Evolutionary conservation across 1,284 basidiomycete species (phyloP), one percentile per base, ranked within the genome.

Genomic region (Cutaneotrichosporon spelunceum): DNA sequence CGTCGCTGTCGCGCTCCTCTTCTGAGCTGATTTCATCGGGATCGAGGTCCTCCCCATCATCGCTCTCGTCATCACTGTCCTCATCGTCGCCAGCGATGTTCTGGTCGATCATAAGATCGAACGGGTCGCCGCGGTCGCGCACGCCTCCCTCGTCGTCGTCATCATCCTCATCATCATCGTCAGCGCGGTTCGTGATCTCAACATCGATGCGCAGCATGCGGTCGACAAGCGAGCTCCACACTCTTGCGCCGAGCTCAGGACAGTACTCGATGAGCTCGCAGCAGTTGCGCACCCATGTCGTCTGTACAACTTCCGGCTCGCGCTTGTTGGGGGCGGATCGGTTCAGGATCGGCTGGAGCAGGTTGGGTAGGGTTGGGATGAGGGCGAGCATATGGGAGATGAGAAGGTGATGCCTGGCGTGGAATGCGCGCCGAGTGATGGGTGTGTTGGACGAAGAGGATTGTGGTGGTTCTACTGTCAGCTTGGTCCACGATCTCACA

Each of bases 131-230:
- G 52, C 88, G 86, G 66, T 89, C 88, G 14, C 89, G 61, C 24
- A 59, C 65, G 10, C 66, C 65, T n/a, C 68, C 44, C 23, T 88
- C 89, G 14, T 86, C 85, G 26, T 85, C 79, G 2, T 83, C 83
- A 14, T 82, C 82, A 3, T 84, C 83, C 10, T 88, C 87, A 72
- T 96, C 94, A 21, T 95, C 81, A 68, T 97, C 93, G 75, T 98
- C 95, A 3, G 95, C 77, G 72, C 95, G 93, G 23, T 94, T 89
- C 78, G 97, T 95, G 55, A 99, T 96, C 79, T 99, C 95, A 50
- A 98, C 94, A 76, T 99, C 96, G 62, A 99, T 92, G 76, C 95
- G 88, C 44, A 99, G 88, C 49, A 93, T 90, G 19, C 92, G 86
- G 75, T 96, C 93, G 19, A 98, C 84, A 45, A 97, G 89, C 0